Conservation (phyloP, 1,284 basidiomycete genomes). For the Takashimella koratensis region DNA sequence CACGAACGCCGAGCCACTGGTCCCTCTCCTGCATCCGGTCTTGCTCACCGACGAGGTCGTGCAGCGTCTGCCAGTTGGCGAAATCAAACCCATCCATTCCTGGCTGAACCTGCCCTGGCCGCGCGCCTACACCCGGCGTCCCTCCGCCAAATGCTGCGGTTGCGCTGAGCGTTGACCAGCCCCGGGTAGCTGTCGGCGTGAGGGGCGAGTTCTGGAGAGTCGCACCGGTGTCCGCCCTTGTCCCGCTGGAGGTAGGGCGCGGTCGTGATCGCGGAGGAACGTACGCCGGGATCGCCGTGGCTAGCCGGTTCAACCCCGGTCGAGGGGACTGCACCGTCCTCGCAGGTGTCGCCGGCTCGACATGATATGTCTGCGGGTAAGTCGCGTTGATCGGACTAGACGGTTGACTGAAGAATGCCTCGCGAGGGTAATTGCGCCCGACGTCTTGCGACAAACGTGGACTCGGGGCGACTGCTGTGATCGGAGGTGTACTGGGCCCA, state of each 20-base stretch:
- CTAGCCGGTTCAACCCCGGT: neutral
- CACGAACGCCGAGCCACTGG: neutral
- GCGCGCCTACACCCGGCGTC: no score
- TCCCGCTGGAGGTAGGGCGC: no score
- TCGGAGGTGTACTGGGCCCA: neutral
- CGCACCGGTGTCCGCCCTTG: no score
- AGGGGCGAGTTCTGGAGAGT: neutral
- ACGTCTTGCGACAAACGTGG: no score
- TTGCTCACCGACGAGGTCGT: conserved; percentile 24
- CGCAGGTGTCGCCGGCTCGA: neutral
- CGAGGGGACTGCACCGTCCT: neutral
- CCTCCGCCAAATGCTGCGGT: no score
- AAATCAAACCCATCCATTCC: conserved; percentile 7
- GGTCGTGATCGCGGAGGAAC: neutral
- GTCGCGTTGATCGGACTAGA: neutral
- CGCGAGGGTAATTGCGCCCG: no score
- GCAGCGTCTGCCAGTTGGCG: conserved; percentile 37
- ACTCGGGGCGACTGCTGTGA: no score
- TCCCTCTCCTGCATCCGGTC: conserved; percentile 5
- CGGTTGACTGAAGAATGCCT: neutral
- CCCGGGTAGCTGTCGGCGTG: no score
- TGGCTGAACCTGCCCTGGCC: no score
- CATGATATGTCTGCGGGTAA: neutral
- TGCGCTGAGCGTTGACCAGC: neutral
- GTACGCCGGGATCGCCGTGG: neutral